A percentile compares a stretch with the other conserved stretches of the same genome.
phyloP scores from a whole-genome alignment of 2,329 filamentous ascomycete genomes.

The Mollisia scopiformis region DNA sequence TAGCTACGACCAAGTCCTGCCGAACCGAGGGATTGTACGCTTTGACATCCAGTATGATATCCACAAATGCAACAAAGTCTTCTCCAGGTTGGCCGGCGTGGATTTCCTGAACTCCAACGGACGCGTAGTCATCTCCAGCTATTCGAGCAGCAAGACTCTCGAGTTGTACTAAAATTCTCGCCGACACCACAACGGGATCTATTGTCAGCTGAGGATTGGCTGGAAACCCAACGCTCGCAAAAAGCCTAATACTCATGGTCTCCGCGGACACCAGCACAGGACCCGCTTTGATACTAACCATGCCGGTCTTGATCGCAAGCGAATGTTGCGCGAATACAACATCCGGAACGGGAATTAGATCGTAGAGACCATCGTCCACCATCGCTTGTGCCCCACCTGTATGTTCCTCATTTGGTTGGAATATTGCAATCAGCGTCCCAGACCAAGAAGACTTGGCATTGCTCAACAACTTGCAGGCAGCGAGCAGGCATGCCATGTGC shows the following conservation, averaged over 20 bases:
- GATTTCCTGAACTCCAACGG: background rate
- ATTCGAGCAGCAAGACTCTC: slow-evolving; percentile 45
- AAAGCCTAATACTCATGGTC: slow-evolving; percentile 35
- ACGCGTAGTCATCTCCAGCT: background rate
- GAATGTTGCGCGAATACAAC: slow-evolving; percentile 56
- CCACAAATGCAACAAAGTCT: background rate
- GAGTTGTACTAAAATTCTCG: slow-evolving; percentile 43
- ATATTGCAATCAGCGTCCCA: slow-evolving; percentile 65
- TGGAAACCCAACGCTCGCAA: slow-evolving; percentile 42
- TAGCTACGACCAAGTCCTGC: slow-evolving; percentile 22
- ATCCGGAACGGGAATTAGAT: slow-evolving; percentile 52
- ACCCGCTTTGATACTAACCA: slow-evolving; percentile 45
- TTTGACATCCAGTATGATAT: background rate
- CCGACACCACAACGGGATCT: slow-evolving; percentile 50
- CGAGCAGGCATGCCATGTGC: slow-evolving; percentile 62
- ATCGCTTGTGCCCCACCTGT: slow-evolving; percentile 62
- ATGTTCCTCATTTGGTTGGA: slow-evolving; percentile 69
- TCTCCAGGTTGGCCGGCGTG: background rate
- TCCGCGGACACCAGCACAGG: slow-evolving; percentile 39
- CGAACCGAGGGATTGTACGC: background rate
- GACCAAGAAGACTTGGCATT: slow-evolving; percentile 50
- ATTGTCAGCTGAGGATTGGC: slow-evolving; percentile 43
- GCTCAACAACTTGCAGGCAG: slow-evolving; percentile 53
- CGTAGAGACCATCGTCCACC: slow-evolving; percentile 62
- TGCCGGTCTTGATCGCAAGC: background rate